phyloP scores from a whole-genome alignment of 345 rosid species.

The Sisymbrium altissimum region DNA sequence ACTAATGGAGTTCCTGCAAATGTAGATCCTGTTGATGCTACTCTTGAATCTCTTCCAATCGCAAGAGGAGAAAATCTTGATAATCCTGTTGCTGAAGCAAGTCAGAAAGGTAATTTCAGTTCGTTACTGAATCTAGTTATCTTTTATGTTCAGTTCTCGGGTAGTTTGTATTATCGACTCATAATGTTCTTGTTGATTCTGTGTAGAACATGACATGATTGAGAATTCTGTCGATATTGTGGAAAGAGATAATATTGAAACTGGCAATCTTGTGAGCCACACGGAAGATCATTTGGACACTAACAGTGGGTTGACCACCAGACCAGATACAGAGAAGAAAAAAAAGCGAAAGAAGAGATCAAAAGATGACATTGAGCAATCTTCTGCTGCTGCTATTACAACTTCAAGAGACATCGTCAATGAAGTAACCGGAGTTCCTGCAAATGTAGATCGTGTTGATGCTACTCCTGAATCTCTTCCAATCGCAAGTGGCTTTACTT shows the following conservation, averaged over 20 bases:
- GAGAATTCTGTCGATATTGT: neutral
- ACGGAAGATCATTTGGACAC: neutral
- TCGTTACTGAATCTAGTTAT: neutral
- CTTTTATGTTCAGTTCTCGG: neutral
- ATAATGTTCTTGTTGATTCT: conserved; percentile 1
- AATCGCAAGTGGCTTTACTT: neutral
- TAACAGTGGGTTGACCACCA: neutral
- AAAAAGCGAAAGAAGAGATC: conserved; percentile 3
- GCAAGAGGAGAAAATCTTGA: neutral
- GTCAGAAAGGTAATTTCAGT: conserved; percentile 6
- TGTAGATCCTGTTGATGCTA: neutral
- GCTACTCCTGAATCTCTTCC: neutral
- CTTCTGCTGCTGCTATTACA: conserved; percentile 6
- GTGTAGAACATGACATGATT: conserved; percentile 6
- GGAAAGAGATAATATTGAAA: neutral
- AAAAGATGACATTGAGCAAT: conserved; percentile 11
- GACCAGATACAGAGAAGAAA: neutral
- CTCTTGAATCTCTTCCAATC: neutral
- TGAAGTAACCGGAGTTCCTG: conserved; percentile 1
- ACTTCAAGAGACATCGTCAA: neutral
- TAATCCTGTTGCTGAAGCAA: neutral
- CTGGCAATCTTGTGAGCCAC: neutral
- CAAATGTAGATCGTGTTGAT: conserved; percentile 11
- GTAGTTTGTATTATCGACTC: neutral
- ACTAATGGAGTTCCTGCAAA: neutral